Conservation (phyloP, 768 basidiomycete genomes). For the Kwoniella sp. region DNA sequence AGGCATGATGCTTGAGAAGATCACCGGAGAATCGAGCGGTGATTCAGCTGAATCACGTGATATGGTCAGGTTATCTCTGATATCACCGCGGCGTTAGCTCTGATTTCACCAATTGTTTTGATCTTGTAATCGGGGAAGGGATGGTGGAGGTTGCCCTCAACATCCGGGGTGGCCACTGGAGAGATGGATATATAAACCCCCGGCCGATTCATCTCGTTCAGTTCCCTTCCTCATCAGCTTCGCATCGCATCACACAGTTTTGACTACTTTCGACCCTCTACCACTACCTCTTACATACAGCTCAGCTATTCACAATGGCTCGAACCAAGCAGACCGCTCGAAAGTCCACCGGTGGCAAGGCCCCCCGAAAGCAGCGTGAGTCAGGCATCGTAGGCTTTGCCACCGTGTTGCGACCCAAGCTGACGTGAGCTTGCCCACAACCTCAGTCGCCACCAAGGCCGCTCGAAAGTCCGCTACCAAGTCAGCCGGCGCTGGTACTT, state of each 20-base stretch:
- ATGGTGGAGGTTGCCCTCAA: constrained; percentile 11
- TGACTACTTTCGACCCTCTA: constrained; percentile 1
- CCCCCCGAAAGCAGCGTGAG: constrained; percentile 49
- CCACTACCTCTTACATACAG: constrained; percentile 59
- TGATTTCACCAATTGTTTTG: constrained; percentile 1
- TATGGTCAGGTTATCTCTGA: not conserved
- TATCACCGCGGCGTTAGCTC: constrained; percentile 5
- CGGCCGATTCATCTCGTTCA: constrained; percentile 3
- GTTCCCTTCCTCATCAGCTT: constrained; percentile 18
- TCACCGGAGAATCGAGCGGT: not conserved
- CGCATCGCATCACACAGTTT: constrained; percentile 8
- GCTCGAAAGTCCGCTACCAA: constrained; percentile 59
- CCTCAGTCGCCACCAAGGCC: constrained; percentile 58
- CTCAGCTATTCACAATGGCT: constrained; percentile 3
- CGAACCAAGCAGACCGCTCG: constrained; percentile 78
- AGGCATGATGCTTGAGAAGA: not conserved
- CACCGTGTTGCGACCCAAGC: not conserved
- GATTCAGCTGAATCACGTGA: constrained; percentile 25
- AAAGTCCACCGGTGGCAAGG: constrained; percentile 90
- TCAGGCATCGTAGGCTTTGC: not conserved
- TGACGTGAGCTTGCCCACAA: not conserved
- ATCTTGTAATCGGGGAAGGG: not conserved
- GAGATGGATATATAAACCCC: constrained; percentile 24
- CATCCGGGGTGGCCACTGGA: not conserved
- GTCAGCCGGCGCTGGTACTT: constrained; percentile 28